Conservation (phyloP, 805 yeast genomes). For the Barnettozyma populi region DNA sequence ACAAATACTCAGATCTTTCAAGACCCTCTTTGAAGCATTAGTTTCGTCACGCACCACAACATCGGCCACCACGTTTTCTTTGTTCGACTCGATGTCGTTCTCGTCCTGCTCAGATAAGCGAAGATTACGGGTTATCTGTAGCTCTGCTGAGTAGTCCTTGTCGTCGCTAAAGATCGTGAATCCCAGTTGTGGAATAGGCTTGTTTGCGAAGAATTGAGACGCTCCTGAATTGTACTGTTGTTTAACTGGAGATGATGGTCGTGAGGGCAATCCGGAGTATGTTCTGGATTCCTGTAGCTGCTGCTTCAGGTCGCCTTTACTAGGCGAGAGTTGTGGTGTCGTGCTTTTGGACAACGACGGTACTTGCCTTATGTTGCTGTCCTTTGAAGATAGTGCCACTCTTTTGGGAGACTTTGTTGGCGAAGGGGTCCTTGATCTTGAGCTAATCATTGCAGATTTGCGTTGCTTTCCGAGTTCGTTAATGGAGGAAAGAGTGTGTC, state of each 20-base stretch:
- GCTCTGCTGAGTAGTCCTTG: constrained; percentile 19
- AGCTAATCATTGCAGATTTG: constrained; percentile 2
- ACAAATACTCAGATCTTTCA: constrained; percentile 17
- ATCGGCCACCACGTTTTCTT: constrained; percentile 14
- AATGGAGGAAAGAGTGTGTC: not conserved
- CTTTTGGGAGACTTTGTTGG: constrained; percentile 21
- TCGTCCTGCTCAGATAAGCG: constrained; percentile 13
- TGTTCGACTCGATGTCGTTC: constrained; percentile 13
- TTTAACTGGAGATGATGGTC: constrained; percentile 1
- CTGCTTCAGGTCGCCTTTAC: not conserved
- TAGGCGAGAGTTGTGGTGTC: constrained; percentile 16
- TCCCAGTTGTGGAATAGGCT: constrained; percentile 13
- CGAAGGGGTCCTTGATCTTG: constrained; percentile 17
- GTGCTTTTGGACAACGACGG: constrained; percentile 9
- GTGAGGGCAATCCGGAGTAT: constrained; percentile 9
- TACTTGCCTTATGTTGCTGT: constrained; percentile 17
- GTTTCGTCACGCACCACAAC: not conserved
- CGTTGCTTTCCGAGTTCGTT: not conserved
- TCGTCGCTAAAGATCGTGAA: constrained; percentile 24
- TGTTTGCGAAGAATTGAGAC: constrained; percentile 4
- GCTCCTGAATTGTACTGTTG: not conserved
- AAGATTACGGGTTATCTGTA: constrained; percentile 10
- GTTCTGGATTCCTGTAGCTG: constrained; percentile 4
- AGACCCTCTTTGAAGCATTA: constrained; percentile 3
- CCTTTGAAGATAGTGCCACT: constrained; percentile 22